Evolutionary conservation across 2,329 filamentous ascomycete genomes (phyloP).

Genomic region (Penicillium palitans): DNA sequence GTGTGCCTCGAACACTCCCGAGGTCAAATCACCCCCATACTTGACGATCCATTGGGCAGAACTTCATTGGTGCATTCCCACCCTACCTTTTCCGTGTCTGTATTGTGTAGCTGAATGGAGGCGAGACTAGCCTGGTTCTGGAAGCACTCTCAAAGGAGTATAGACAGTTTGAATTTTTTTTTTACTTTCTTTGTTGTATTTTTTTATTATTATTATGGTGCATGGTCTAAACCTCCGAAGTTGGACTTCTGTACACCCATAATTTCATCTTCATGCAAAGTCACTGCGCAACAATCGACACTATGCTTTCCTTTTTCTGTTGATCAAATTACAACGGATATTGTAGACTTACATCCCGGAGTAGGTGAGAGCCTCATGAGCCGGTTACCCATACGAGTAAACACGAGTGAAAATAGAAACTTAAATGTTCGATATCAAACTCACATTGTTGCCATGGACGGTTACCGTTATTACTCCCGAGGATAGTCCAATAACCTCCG

Average conservation of each 20-base stretch:
- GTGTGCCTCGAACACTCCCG: slow-evolving; percentile 1
- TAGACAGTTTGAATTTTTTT: not conserved
- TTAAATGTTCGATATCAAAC: not conserved
- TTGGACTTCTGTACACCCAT: slow-evolving; percentile 1
- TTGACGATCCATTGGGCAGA: not conserved
- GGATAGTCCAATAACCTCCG: not conserved
- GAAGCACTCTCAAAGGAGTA: slow-evolving; percentile 14
- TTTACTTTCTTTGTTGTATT: not conserved
- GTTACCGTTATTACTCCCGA: not conserved
- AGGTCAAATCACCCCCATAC: not conserved
- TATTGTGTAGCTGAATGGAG: slow-evolving; percentile 4
- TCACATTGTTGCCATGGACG: not conserved
- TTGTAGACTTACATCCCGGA: not conserved
- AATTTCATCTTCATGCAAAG: slow-evolving; percentile 13
- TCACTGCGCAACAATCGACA: slow-evolving; percentile 16
- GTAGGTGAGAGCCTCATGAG: slow-evolving; percentile 19
- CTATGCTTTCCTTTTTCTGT: not conserved
- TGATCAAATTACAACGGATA: not conserved
- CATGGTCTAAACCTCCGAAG: slow-evolving; percentile 8
- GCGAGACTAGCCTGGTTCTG: slow-evolving; percentile 22
- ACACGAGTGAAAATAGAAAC: not conserved
- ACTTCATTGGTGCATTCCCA: slow-evolving; percentile 1
- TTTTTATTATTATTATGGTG: not conserved
- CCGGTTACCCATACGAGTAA: slow-evolving; percentile 6
- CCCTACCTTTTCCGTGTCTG: not conserved